Conservation (phyloP, 2,329 filamentous ascomycete genomes). For the Fusarium pseudocircinatum region DNA sequence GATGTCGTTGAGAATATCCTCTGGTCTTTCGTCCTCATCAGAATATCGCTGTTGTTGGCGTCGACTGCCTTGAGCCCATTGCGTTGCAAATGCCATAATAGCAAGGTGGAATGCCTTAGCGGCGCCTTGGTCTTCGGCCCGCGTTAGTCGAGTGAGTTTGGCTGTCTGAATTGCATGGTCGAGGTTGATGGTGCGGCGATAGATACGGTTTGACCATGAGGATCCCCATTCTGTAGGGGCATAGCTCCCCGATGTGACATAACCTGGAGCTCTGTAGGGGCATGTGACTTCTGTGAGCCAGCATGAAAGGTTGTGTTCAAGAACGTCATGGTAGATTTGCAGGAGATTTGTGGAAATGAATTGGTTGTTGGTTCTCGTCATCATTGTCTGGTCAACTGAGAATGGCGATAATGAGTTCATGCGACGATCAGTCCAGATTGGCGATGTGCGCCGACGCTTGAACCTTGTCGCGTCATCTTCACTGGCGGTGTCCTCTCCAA, state of each 20-base stretch:
- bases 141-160: slow-evolving; percentile 32
- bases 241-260: neutral
- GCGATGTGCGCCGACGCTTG: slow-evolving; percentile 31
- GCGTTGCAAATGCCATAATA: slow-evolving; percentile 42
- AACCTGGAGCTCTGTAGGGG: slow-evolving; percentile 34
- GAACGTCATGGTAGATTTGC: slow-evolving; percentile 40
- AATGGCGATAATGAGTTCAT: slow-evolving; percentile 32
- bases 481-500: neutral
- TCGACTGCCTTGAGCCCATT: slow-evolving; percentile 43
- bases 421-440: slow-evolving; percentile 15
- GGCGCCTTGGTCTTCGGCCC: slow-evolving; percentile 28
- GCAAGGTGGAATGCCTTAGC: slow-evolving; percentile 33
- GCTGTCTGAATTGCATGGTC: slow-evolving; percentile 34
- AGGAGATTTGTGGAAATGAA: slow-evolving; percentile 38
- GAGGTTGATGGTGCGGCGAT: slow-evolving; percentile 38
- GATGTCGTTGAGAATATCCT: slow-evolving; percentile 33
- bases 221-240: slow-evolving; percentile 37
- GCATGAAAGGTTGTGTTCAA: slow-evolving; percentile 40
- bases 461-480: neutral
- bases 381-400: slow-evolving; percentile 38
- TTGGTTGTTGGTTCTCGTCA: slow-evolving; percentile 37
- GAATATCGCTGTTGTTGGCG: slow-evolving; percentile 37
- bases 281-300: slow-evolving; percentile 41
- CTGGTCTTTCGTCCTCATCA: slow-evolving; percentile 15
- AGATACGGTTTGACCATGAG: slow-evolving; percentile 40